These are phyloP conservation scores for Starmerella bombicola DNA, from an alignment of 805 yeast genomes.

Conservation along the genomic window DNA sequence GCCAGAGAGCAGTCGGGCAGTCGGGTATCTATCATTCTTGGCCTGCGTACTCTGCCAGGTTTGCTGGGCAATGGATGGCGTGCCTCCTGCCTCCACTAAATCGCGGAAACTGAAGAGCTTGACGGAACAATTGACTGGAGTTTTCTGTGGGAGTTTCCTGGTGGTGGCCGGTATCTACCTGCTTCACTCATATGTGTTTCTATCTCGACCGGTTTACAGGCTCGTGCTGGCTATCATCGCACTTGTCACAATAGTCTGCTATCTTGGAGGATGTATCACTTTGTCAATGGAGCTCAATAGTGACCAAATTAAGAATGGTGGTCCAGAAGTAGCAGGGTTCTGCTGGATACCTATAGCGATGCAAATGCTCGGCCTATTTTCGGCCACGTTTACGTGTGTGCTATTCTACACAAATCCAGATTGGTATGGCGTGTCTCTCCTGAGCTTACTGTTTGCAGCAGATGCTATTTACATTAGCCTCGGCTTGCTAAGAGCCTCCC, in stretches of 20 bases:
- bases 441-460: conserved; percentile 1
- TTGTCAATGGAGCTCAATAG: conserved; percentile 1
- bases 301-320: conserved; percentile 5
- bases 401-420: conserved; percentile 18
- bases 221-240: conserved; percentile 2
- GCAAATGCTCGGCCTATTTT: conserved; percentile 20
- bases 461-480: conserved; percentile 2
- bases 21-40: conserved; percentile 1
- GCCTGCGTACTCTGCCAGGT: conserved; percentile 7
- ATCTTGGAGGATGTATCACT: not conserved
- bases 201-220: conserved; percentile 6
- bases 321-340: conserved; percentile 14
- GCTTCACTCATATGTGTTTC: conserved; percentile 1
- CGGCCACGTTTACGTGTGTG: conserved; percentile 10
- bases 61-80: conserved; percentile 9
- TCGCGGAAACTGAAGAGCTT: not conserved
- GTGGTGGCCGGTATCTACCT: not conserved
- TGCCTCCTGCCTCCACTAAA: conserved; percentile 4
- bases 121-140: not conserved
- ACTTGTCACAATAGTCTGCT: not conserved
- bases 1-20: conserved; percentile 9
- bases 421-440: conserved; percentile 14
- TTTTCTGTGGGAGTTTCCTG: not conserved
- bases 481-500: not conserved
- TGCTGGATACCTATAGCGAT: conserved; percentile 19